Percentiles rank a stretch among this genome's conserved stretches.
Evolutionary conservation across 2,329 filamentous ascomycete genomes (phyloP).

Genomic region (Tothia fuscella): DNA sequence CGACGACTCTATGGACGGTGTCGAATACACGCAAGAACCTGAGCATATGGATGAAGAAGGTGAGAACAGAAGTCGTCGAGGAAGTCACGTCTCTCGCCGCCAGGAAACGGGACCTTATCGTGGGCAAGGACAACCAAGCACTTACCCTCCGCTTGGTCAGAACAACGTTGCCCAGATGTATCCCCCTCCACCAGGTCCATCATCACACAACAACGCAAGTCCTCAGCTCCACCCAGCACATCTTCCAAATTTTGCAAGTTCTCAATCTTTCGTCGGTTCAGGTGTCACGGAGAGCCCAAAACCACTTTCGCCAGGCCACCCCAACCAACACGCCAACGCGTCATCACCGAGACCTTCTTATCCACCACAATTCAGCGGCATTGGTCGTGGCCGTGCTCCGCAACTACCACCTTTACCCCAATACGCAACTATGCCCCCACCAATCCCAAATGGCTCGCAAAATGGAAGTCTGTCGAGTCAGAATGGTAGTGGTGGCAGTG

Average conservation of each 20-base stretch:
- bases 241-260: slow-evolving; percentile 59
- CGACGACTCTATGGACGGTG: slow-evolving; percentile 51
- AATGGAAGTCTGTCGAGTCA: slow-evolving; percentile 41
- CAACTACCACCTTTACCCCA: slow-evolving; percentile 5
- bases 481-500: slow-evolving; percentile 41
- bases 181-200: background rate
- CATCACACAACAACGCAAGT: slow-evolving; percentile 19
- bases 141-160: slow-evolving; percentile 53
- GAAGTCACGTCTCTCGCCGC: slow-evolving; percentile 58
- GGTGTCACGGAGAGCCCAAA: slow-evolving; percentile 88
- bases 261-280: too few relatives aligned
- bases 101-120: slow-evolving; percentile 41
- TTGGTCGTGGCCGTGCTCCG: slow-evolving; percentile 40
- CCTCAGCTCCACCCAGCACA: slow-evolving; percentile 25
- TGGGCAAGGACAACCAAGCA: slow-evolving; percentile 55
- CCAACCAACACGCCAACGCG: slow-evolving; percentile 31
- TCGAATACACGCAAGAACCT: slow-evolving; percentile 40
- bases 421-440: slow-evolving; percentile 8
- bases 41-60: slow-evolving; percentile 43
- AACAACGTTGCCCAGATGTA: slow-evolving; percentile 10
- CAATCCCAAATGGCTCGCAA: slow-evolving; percentile 33
- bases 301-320: slow-evolving; percentile 58
- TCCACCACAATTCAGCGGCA: slow-evolving; percentile 53
- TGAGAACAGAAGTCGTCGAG: slow-evolving; percentile 34
- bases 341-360: slow-evolving; percentile 40